Conservation (phyloP, 305 asterid genomes). For the Striga hermonthica region DNA sequence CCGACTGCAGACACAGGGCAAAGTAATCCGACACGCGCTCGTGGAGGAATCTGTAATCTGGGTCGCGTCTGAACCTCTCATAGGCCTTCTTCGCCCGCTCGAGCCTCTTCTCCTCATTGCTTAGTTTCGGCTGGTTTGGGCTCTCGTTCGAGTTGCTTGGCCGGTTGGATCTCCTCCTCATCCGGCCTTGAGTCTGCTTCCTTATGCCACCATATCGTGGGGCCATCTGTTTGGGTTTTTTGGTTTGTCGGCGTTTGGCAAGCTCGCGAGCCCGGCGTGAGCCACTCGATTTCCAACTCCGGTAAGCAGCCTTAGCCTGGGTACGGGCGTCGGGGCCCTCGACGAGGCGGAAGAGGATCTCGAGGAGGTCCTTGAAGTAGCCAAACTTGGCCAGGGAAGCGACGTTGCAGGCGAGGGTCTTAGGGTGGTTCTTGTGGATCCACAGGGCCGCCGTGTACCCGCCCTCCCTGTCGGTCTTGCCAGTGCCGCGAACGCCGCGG, state of each 20-base stretch:
- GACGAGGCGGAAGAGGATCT: not conserved
- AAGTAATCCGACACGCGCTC: slow-evolving; percentile 38
- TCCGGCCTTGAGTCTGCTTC: too few relatives aligned
- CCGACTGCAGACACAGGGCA: slow-evolving; percentile 37
- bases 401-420: slow-evolving; percentile 42
- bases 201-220: too few relatives aligned
- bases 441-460: slow-evolving; percentile 29
- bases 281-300: not conserved
- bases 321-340: not conserved
- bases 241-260: too few relatives aligned
- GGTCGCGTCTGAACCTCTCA: slow-evolving; percentile 39
- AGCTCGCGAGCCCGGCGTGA: too few relatives aligned
- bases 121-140: too few relatives aligned
- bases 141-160: too few relatives aligned
- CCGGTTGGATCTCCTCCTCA: too few relatives aligned
- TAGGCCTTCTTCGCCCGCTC: slow-evolving; percentile 31
- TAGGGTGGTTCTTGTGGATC: slow-evolving; percentile 40
- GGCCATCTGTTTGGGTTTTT: too few relatives aligned
- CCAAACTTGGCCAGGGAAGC: not conserved
- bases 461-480: slow-evolving; percentile 46
- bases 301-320: not conserved
- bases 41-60: slow-evolving; percentile 40
- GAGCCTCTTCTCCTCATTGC: not conserved
- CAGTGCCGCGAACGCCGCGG: slow-evolving; percentile 51
- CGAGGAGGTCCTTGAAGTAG: not conserved